Conservation (phyloP, 2,329 filamentous ascomycete species). For the Hypoxylon sp. region DNA sequence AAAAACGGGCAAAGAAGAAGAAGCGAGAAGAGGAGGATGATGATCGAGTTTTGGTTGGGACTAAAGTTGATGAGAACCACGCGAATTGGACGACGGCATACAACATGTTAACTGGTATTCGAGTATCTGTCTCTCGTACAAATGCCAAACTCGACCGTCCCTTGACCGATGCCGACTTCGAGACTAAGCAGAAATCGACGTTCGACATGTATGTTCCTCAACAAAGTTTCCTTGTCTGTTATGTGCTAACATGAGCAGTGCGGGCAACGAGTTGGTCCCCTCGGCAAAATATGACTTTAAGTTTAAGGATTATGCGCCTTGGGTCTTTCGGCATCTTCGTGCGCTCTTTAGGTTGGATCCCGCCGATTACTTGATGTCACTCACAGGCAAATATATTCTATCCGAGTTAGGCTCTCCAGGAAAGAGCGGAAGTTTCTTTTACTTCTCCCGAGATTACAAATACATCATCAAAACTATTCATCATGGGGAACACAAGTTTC, state of each 20-base stretch:
- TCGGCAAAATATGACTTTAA: conserved; percentile 99
- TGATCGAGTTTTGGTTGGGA: conserved; percentile 93
- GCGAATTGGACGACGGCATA: conserved; percentile 98
- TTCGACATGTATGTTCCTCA: conserved; percentile 87
- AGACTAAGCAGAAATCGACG: conserved; percentile 95
- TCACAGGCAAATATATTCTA: conserved; percentile 98
- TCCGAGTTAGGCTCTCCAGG: conserved; percentile 97
- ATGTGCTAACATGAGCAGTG: conserved; percentile 68
- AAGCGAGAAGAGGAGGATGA: conserved; percentile 91
- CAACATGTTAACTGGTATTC: conserved; percentile 99
- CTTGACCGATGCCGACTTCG: conserved; percentile 91
- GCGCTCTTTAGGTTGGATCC: conserved; percentile 91
- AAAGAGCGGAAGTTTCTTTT: conserved; percentile 99
- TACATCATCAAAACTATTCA: conserved; percentile 99
- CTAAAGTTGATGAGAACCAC: conserved; percentile 97
- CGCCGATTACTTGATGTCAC: conserved; percentile 96
- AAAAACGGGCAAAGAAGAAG: conserved; percentile 90
- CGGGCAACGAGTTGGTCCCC: conserved; percentile 95
- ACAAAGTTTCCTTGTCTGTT: background rate
- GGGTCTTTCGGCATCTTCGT: conserved; percentile 96
- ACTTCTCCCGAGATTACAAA: conserved; percentile 99
- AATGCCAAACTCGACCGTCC: conserved; percentile 97
- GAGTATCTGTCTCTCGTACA: conserved; percentile 94
- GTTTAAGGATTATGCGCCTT: conserved; percentile 99
- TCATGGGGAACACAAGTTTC: conserved; percentile 91